A percentile compares a stretch with the other conserved stretches of the same genome.
Evolutionary conservation across 2,329 filamentous ascomycete species (phyloP).

Genomic region (Leptodontidium sp.): DNA sequence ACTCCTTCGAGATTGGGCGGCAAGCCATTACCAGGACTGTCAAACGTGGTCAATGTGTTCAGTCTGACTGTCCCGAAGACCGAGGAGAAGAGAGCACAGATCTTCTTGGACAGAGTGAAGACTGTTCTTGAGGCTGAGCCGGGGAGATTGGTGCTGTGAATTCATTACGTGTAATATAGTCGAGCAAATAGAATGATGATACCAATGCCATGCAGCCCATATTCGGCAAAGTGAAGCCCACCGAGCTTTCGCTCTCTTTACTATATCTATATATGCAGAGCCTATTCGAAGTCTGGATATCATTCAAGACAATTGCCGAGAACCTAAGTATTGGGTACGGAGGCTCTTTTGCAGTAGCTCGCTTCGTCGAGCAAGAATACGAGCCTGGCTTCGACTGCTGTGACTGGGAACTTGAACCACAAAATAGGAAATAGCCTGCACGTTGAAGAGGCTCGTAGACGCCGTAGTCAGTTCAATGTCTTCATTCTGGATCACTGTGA

Average conservation of each 20-base stretch:
- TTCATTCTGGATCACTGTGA: too few species aligned
- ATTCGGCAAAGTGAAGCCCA: too few species aligned
- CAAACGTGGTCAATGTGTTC: slow-evolving; percentile 76
- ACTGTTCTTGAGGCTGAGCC: slow-evolving; percentile 82
- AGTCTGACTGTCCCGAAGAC: slow-evolving; percentile 79
- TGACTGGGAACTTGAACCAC: background rate
- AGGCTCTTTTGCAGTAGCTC: too few species aligned
- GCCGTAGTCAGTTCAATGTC: background rate
- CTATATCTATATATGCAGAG: too few species aligned
- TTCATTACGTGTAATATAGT: slow-evolving; percentile 31
- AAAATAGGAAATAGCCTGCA: background rate
- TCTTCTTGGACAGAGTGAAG: slow-evolving; percentile 90
- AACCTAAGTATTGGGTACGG: too few species aligned
- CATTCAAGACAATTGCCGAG: too few species aligned
- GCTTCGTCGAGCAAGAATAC: too few species aligned
- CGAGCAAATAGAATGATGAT: slow-evolving; percentile 33
- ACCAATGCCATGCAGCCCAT: slow-evolving; percentile 2
- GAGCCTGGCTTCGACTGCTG: too few species aligned
- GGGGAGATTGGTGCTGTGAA: slow-evolving; percentile 72
- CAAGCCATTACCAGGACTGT: slow-evolving; percentile 55
- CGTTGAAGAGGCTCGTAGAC: background rate
- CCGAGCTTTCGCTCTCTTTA: too few species aligned
- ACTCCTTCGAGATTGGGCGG: slow-evolving; percentile 39
- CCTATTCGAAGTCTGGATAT: too few species aligned
- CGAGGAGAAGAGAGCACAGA: slow-evolving; percentile 82